Percentiles rank a stretch among this genome's conserved stretches.
Evolutionary conservation across 1,284 basidiomycete species (phyloP).

Genomic region (Ceratobasidium sp.): DNA sequence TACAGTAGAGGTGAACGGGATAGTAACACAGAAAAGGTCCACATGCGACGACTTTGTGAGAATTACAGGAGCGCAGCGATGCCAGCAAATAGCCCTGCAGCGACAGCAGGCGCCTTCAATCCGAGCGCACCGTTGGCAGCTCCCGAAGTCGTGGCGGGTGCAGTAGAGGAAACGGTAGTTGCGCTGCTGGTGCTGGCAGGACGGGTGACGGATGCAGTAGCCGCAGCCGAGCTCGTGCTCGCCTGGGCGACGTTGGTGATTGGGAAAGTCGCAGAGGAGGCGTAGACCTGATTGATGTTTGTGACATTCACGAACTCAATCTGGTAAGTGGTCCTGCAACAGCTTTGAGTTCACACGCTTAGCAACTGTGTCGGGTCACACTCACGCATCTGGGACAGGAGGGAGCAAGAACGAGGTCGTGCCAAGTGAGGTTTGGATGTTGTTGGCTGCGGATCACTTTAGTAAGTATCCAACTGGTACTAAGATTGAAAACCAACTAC

Average conservation of each 20-base stretch:
- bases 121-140: slow-evolving; percentile 9
- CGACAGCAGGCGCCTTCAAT: neutral
- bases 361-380: neutral
- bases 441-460: slow-evolving; percentile 1
- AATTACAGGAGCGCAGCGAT: slow-evolving; percentile 30
- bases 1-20: neutral
- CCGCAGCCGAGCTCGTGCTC: neutral
- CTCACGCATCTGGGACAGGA: slow-evolving; percentile 27
- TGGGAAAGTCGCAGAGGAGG: slow-evolving; percentile 18
- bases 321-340: slow-evolving; percentile 8
- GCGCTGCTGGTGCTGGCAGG: neutral
- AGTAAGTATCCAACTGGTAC: neutral
- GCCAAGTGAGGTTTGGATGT: neutral
- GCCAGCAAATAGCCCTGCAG: slow-evolving; percentile 15
- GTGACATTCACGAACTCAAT: slow-evolving; percentile 34
- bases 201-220: neutral
- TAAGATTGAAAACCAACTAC: neutral
- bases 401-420: slow-evolving; percentile 23
- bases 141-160: slow-evolving; percentile 9
- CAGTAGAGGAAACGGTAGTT: neutral
- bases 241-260: slow-evolving; percentile 17
- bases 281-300: slow-evolving; percentile 34
- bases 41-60: neutral
- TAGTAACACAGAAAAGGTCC: neutral
- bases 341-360: neutral